phyloP scores from a whole-genome alignment of 768 basidiomycete species.

The Gloeophyllum trabeum region DNA sequence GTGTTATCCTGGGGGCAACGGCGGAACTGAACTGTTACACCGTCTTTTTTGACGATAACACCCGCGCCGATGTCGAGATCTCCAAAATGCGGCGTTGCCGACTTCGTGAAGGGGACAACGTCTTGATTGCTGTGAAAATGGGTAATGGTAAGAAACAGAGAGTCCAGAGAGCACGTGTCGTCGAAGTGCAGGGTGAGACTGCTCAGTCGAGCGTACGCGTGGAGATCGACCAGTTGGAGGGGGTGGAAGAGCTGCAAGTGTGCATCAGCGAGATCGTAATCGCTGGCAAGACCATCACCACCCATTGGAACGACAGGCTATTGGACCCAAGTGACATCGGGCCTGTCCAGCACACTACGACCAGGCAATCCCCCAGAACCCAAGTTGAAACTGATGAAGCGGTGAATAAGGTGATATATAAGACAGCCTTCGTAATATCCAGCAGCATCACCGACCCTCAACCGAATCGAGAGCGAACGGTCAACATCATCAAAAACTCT shows the following conservation, averaged over 20 bases:
- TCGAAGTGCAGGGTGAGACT: slow-evolving; percentile 2
- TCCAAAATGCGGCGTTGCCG: slow-evolving; percentile 42
- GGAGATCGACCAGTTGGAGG: slow-evolving; percentile 25
- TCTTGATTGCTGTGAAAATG: slow-evolving; percentile 24
- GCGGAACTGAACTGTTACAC: slow-evolving; percentile 28
- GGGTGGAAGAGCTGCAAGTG: slow-evolving; percentile 15
- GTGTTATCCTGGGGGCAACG: slow-evolving; percentile 26
- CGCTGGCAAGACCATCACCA: slow-evolving; percentile 34
- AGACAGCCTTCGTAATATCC: slow-evolving; percentile 54
- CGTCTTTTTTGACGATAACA: slow-evolving; percentile 61
- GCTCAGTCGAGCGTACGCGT: slow-evolving; percentile 22
- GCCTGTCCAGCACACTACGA: too few species aligned
- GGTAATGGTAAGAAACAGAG: slow-evolving; percentile 20
- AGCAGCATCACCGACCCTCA: slow-evolving; percentile 26
- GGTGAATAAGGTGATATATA: too few species aligned
- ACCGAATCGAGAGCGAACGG: slow-evolving; percentile 30
- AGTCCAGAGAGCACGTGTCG: slow-evolving; percentile 11
- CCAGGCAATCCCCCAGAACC: too few species aligned
- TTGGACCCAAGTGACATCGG: slow-evolving; percentile 31
- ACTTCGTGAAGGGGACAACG: slow-evolving; percentile 44
- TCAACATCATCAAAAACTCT: slow-evolving; percentile 29
- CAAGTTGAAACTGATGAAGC: too few species aligned
- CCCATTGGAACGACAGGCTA: slow-evolving; percentile 42
- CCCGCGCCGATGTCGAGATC: slow-evolving; percentile 31
- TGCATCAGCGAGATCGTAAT: slow-evolving; percentile 33